Evolutionary conservation across 768 basidiomycete genomes (phyloP), one percentile per base, ranked within the genome.

Genomic region (Albatrellus ellisii): DNA sequence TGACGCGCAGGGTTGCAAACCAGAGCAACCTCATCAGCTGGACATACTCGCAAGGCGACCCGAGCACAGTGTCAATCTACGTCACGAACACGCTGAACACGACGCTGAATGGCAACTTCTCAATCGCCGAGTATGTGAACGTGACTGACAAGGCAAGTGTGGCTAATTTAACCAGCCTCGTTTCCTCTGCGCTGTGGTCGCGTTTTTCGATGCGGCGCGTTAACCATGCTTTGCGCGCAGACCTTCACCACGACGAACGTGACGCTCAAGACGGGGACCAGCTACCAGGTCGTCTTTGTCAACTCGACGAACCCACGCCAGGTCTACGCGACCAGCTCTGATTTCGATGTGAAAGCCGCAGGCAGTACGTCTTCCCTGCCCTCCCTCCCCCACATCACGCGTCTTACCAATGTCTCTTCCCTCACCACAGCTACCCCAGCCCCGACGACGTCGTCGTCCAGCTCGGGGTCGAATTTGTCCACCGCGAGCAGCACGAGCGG

Each of bases 71-170:
- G 33, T 42, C 57, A 33, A 59, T 66, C 28, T 38, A 53, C 27
- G 44, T 66, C 46, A 52, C 52, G 37, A 65, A 66, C 51, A 5
- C 37, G 6, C 45, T 59, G 40, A 56, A 52, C 39, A 36, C 33
- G 26, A 54, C 55, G 8, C 56, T 66, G 36, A 64, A 65, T 50
- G 64, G 64, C 24, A 39, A 41, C 10, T 65, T 63, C 50, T 56
- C 56, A 10, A 64, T 65, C 41, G 57, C 56, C 15, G 45, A 52
- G n/a, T 49, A 45, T 41, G 59, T 64, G 15, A 52, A 59, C 36
- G 42, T 58, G 7, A 55, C 59, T 4, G 37, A 49, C 7, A 36
- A 54, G 55, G 60, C 59, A 45, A n/a, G n/a, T n/a, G n/a, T n/a
- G n/a, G n/a, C n/a, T n/a, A n/a, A n/a, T n/a, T n/a, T n/a, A n/a